Evolutionary conservation across 345 rosid genomes (phyloP).

Genomic region (Pelargonium nanum): DNA sequence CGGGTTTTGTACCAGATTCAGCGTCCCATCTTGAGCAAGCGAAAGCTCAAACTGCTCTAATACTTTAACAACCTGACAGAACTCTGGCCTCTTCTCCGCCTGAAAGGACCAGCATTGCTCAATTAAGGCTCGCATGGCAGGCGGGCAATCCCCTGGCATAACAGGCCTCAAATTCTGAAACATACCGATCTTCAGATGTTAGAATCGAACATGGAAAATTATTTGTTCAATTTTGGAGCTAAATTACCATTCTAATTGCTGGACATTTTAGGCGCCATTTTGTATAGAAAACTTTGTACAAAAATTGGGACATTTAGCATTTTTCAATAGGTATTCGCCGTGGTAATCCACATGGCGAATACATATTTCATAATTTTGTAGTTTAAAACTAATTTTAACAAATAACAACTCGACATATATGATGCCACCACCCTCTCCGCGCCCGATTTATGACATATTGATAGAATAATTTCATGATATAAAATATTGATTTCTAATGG

Average conservation of each 20-base stretch:
- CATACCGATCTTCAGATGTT: too few species aligned
- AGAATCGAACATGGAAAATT: not conserved
- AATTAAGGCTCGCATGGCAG: conserved; percentile 71
- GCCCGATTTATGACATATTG: too few species aligned
- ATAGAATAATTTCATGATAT: not conserved
- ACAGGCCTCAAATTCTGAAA: conserved; percentile 74
- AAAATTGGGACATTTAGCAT: too few species aligned
- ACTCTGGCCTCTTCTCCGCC: conserved; percentile 89
- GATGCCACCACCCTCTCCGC: too few species aligned
- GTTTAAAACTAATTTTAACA: too few species aligned
- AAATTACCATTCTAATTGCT: too few species aligned
- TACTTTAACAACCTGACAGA: conserved; percentile 85
- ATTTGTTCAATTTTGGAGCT: not conserved
- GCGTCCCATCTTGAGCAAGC: conserved; percentile 51
- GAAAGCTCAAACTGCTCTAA: conserved; percentile 70
- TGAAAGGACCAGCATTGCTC: conserved; percentile 90
- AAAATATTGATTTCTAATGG: not conserved
- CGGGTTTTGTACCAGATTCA: conserved; percentile 35
- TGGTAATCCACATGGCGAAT: too few species aligned
- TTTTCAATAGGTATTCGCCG: too few species aligned
- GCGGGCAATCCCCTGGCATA: conserved; percentile 58
- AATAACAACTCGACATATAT: too few species aligned
- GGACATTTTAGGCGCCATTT: too few species aligned
- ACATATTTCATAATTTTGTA: too few species aligned
- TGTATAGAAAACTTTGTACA: too few species aligned